Percentiles rank a stretch among this genome's conserved stretches.
phyloP scores from a whole-genome alignment of 2,329 filamentous ascomycete genomes.

The Epichloe scottii region DNA sequence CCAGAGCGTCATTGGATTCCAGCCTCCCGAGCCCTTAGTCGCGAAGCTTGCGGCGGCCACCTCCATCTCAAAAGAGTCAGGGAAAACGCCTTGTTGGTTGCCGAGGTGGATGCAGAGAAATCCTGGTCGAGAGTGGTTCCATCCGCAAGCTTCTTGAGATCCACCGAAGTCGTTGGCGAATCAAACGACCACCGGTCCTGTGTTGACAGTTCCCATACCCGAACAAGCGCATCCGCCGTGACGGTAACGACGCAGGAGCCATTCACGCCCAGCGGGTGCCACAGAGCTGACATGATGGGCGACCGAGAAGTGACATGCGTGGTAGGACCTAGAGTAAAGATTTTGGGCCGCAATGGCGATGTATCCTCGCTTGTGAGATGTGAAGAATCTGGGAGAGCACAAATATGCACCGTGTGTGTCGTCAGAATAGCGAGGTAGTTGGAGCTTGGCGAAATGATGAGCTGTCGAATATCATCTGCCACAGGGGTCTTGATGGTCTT shows the following conservation, averaged over 20 bases:
- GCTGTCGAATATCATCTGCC: conserved; percentile 71
- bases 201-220: conserved; percentile 82
- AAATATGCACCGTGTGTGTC: conserved; percentile 76
- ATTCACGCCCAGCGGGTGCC: conserved; percentile 83
- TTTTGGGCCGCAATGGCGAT: conserved; percentile 64
- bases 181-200: conserved; percentile 81
- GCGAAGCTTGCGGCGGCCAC: conserved; percentile 79
- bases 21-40: conserved; percentile 57
- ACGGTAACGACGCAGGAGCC: conserved; percentile 77
- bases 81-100: conserved; percentile 75
- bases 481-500: conserved; percentile 67
- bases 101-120: conserved; percentile 61
- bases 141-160: conserved; percentile 79
- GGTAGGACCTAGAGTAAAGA: conserved; percentile 83
- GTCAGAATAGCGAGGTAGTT: conserved; percentile 79
- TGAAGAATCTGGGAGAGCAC: conserved; percentile 68
- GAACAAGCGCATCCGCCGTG: conserved; percentile 75
- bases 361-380: conserved; percentile 60
- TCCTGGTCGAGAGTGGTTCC: conserved; percentile 73
- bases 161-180: conserved; percentile 67
- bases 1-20: conserved; percentile 95
- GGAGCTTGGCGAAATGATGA: conserved; percentile 70
- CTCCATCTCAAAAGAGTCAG: conserved; percentile 86
- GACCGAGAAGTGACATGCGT: conserved; percentile 81
- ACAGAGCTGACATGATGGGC: conserved; percentile 67